A percentile compares a stretch with the other conserved stretches of the same genome.
phyloP scores from a whole-genome alignment of 257 asterid species.

The Vinca minor region DNA sequence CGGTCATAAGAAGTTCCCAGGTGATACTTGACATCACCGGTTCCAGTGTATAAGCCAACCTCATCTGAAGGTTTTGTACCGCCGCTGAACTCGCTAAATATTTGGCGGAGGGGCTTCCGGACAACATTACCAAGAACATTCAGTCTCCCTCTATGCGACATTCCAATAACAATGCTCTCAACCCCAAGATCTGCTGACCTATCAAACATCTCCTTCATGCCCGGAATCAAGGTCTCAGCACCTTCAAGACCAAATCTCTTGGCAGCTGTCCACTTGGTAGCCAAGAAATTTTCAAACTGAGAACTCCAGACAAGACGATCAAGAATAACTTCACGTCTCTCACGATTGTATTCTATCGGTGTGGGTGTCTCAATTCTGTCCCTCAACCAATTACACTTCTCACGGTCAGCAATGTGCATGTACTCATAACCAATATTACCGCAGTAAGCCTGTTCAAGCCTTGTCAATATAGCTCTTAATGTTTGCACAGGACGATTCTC shows the following conservation, averaged over 20 bases:
- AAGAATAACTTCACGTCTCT: constrained; percentile 88
- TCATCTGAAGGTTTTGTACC: constrained; percentile 86
- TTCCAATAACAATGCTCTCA: constrained; percentile 92
- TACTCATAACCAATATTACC: constrained; percentile 88
- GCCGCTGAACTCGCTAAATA: constrained; percentile 82
- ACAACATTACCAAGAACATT: constrained; percentile 91
- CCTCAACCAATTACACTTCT: constrained; percentile 93
- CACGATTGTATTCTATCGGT: constrained; percentile 48
- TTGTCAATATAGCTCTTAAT: constrained; percentile 65
- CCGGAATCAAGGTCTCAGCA: constrained; percentile 94
- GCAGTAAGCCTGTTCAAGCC: constrained; percentile 93
- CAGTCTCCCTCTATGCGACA: constrained; percentile 92
- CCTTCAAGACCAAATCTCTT: constrained; percentile 98
- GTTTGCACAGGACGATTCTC: constrained; percentile 98
- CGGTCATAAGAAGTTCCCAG: constrained; percentile 95
- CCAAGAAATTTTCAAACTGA: constrained; percentile 87
- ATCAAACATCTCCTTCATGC: constrained; percentile 98
- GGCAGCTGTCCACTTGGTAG: constrained; percentile 90
- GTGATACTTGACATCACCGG: constrained; percentile 97
- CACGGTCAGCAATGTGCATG: constrained; percentile 95
- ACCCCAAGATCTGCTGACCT: constrained; percentile 95
- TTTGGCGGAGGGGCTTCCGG: constrained; percentile 83
- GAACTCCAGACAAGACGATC: constrained; percentile 93
- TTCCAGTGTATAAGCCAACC: constrained; percentile 87
- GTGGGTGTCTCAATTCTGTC: constrained; percentile 92